Evolutionary conservation across 2,329 filamentous ascomycete species (phyloP).

Genomic region (Botrytis fragariae): DNA sequence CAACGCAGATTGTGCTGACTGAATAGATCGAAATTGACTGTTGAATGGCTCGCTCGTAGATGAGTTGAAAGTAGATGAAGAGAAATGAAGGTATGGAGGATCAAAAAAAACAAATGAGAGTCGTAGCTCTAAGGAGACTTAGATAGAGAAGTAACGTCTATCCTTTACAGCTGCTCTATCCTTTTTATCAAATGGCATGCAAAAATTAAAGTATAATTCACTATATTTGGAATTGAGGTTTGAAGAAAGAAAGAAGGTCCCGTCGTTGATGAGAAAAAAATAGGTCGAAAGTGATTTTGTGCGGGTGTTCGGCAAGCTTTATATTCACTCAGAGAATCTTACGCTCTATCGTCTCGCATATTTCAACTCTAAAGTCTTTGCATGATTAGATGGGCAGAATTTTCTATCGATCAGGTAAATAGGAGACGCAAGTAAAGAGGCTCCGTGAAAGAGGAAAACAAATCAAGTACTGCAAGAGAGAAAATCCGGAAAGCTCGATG

Average conservation of each 20-base stretch:
- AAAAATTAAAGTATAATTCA: constrained; percentile 1
- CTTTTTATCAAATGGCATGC: constrained; percentile 18
- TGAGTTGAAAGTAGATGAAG: constrained; percentile 31
- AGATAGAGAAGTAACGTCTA: constrained; percentile 36
- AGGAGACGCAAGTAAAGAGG: neutral
- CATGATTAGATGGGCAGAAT: neutral
- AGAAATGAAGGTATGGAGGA: constrained; percentile 31
- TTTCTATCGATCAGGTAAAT: neutral
- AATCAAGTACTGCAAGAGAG: neutral
- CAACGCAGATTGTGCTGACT: constrained; percentile 24
- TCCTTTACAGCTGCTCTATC: constrained; percentile 18
- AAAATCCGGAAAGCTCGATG: neutral
- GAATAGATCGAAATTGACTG: constrained; percentile 26
- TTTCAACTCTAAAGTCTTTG: constrained; percentile 1
- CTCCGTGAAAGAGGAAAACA: neutral
- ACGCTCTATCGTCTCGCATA: neutral
- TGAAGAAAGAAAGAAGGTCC: neutral
- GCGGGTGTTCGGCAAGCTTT: neutral
- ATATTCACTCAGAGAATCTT: neutral
- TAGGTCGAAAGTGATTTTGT: neutral
- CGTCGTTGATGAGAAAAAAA: neutral
- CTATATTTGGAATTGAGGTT: neutral
- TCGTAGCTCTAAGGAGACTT: constrained; percentile 34
- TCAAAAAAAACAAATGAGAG: constrained; percentile 35
- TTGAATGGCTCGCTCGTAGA: constrained; percentile 34